phyloP scores from a whole-genome alignment of 441 rosid species.

The Kokia cookei region DNA sequence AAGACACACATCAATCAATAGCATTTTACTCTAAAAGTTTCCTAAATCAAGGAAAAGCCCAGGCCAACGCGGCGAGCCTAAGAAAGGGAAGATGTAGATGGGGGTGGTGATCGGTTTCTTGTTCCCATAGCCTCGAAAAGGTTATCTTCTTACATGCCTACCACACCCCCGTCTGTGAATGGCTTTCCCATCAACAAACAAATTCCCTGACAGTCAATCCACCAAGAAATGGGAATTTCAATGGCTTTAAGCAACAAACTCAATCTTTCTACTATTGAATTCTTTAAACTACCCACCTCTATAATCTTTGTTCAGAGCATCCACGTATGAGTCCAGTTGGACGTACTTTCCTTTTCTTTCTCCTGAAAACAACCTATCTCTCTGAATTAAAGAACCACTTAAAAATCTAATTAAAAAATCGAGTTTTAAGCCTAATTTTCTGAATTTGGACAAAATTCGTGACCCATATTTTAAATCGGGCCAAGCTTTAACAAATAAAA shows the following conservation, averaged over 20 bases:
- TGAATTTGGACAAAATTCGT: too few species aligned
- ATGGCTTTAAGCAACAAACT: not conserved
- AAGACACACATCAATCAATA: too few species aligned
- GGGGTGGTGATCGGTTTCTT: not conserved
- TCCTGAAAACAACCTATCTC: too few species aligned
- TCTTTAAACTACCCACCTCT: constrained; percentile 54
- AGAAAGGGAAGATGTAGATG: too few species aligned
- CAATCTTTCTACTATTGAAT: not conserved
- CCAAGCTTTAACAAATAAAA: too few species aligned
- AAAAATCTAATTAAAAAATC: too few species aligned
- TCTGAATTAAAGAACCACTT: too few species aligned
- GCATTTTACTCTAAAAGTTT: not conserved
- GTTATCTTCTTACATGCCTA: not conserved
- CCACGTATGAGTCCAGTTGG: not conserved
- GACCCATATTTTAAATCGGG: too few species aligned
- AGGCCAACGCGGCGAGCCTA: not conserved
- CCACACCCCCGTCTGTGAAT: constrained; percentile 54
- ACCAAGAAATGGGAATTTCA: not conserved
- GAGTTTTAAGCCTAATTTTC: too few species aligned
- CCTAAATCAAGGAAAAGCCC: not conserved
- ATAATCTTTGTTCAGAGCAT: constrained; percentile 93
- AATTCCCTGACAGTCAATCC: constrained; percentile 52
- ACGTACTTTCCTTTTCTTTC: too few species aligned
- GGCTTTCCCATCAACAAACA: constrained; percentile 81
- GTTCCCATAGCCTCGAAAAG: not conserved